phyloP scores from a whole-genome alignment of 2,329 filamentous ascomycete genomes.

The Cyanodermella asteris region DNA sequence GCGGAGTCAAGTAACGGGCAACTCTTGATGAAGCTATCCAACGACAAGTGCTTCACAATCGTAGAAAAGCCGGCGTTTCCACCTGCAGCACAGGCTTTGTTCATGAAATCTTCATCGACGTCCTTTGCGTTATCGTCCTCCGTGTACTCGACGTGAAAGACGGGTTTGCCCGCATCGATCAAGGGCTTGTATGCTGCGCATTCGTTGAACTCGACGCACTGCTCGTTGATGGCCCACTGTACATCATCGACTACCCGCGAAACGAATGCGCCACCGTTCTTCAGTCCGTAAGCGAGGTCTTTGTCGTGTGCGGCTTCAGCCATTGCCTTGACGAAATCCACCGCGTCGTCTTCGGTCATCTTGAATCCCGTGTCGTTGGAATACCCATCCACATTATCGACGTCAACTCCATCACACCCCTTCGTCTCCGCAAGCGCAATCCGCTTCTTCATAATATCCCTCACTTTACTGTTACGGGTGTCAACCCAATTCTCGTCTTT shows the following conservation, averaged over 20 bases:
- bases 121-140: too few relatives aligned
- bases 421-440: too few relatives aligned
- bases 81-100: too few relatives aligned
- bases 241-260: conserved; percentile 26
- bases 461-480: too few relatives aligned
- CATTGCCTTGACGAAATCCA: conserved; percentile 39
- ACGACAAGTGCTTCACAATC: too few relatives aligned
- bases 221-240: conserved; percentile 48
- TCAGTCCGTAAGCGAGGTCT: conserved; percentile 42
- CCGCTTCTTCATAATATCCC: too few relatives aligned
- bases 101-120: too few relatives aligned
- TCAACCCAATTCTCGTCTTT: too few relatives aligned
- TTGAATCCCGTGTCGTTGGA: conserved; percentile 41
- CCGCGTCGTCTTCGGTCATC: conserved; percentile 33
- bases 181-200: conserved; percentile 37
- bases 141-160: conserved; percentile 55
- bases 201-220: conserved; percentile 40
- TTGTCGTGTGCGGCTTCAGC: conserved; percentile 29
- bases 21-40: too few relatives aligned
- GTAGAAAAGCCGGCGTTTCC: too few relatives aligned
- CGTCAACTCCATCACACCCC: conserved; percentile 47
- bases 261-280: conserved; percentile 45
- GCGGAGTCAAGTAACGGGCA: too few relatives aligned
- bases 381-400: conserved; percentile 49
- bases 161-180: conserved; percentile 38